Evolutionary conservation across 2,329 filamentous ascomycete genomes (phyloP).

Genomic region (Dendrostoma leiphaemia): DNA sequence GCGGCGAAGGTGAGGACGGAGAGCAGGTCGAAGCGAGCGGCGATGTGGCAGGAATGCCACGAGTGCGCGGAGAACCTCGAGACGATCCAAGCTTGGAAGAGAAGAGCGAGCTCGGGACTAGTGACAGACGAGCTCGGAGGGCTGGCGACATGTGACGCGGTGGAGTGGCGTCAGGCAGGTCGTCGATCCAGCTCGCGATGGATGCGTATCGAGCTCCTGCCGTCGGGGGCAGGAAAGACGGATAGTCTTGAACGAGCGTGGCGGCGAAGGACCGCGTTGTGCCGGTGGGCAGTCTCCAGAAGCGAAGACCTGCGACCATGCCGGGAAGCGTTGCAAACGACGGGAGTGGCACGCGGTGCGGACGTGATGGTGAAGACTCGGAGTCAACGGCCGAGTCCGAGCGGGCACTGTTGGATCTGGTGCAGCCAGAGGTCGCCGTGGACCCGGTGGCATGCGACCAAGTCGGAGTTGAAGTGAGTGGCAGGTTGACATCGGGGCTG

Average conservation of each 20-base stretch:
- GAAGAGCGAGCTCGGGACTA: constrained; percentile 3
- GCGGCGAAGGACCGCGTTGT: not conserved
- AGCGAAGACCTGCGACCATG: not conserved
- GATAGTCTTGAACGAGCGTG: not conserved
- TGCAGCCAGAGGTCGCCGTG: not conserved
- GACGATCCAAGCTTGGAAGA: not conserved
- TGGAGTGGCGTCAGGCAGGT: constrained; percentile 5
- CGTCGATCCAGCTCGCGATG: constrained; percentile 5
- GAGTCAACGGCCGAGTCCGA: not conserved
- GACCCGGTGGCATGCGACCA: not conserved
- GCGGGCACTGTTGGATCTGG: not conserved
- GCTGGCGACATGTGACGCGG: not conserved
- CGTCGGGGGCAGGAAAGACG: not conserved
- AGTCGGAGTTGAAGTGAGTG: not conserved
- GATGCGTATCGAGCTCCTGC: not conserved
- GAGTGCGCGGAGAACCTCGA: not conserved
- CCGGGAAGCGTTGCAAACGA: not conserved
- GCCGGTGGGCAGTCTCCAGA: not conserved
- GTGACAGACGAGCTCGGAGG: not conserved
- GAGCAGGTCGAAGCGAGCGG: not conserved
- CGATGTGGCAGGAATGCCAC: constrained; percentile 1
- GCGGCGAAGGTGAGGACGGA: not conserved
- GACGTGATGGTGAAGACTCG: not conserved
- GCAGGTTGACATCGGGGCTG: not conserved
- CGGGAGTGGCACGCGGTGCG: not conserved